Percentiles rank a stretch among this genome's conserved stretches.
Conservation (phyloP, 192 early-diverging fungal genomes). For the Phlyctochytrium planicorne region DNA sequence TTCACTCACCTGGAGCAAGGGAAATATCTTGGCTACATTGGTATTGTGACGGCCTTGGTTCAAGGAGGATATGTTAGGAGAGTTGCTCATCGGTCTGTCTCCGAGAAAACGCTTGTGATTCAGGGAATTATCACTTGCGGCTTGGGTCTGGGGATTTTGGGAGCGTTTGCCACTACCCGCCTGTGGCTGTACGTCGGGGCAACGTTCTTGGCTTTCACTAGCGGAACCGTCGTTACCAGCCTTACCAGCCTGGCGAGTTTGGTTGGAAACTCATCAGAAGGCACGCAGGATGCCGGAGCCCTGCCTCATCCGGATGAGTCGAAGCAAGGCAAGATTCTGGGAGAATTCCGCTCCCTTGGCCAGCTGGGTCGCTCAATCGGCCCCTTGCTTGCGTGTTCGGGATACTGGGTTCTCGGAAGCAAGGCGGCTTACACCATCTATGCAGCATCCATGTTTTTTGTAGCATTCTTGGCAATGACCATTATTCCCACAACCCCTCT, state of each 20-base stretch:
- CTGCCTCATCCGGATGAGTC: not conserved
- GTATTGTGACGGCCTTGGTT: slow-evolving; percentile 80
- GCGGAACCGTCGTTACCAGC: slow-evolving; percentile 92
- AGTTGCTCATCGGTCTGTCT: slow-evolving; percentile 54
- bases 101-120: slow-evolving; percentile 68
- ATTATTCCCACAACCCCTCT: not conserved
- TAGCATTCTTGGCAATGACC: slow-evolving; percentile 5
- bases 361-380: slow-evolving; percentile 90
- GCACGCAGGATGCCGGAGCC: slow-evolving; percentile 2
- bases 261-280: slow-evolving; percentile 23
- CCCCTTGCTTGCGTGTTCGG: slow-evolving; percentile 79
- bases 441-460: slow-evolving; percentile 14
- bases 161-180: slow-evolving; percentile 40
- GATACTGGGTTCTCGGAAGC: slow-evolving; percentile 73
- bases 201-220: slow-evolving; percentile 83
- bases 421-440: slow-evolving; percentile 27
- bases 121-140: slow-evolving; percentile 76
- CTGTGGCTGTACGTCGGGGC: slow-evolving; percentile 68
- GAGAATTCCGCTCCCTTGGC: slow-evolving; percentile 81
- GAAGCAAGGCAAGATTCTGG: slow-evolving; percentile 72
- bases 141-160: slow-evolving; percentile 63
- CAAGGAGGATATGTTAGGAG: slow-evolving; percentile 94
- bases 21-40: slow-evolving; percentile 78
- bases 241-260: slow-evolving; percentile 74
- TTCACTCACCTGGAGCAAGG: slow-evolving; percentile 91